phyloP scores from a whole-genome alignment of 345 rosid species.

The Conringia planisiliqua region DNA sequence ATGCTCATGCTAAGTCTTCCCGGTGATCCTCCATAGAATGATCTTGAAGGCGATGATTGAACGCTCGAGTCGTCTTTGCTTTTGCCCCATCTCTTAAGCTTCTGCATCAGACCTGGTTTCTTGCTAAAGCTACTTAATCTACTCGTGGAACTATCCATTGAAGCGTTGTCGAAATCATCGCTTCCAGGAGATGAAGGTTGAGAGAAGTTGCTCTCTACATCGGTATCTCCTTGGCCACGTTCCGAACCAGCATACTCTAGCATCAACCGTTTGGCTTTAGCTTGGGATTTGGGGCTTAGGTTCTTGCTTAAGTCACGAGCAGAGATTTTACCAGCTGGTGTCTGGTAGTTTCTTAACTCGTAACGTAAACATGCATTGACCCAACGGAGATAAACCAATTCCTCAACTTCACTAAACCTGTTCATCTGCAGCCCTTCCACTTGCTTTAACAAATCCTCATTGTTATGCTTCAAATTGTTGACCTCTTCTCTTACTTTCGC shows the following conservation, averaged over 20 bases:
- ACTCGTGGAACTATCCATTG: conserved; percentile 77
- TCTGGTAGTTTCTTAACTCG: conserved; percentile 86
- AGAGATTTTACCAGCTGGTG: conserved; percentile 77
- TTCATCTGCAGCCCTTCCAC: conserved; percentile 98
- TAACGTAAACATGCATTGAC: conserved; percentile 94
- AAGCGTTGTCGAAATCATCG: conserved; percentile 83
- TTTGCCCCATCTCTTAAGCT: conserved; percentile 87
- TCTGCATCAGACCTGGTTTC: conserved; percentile 70
- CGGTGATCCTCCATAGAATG: conserved; percentile 71
- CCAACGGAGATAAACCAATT: conserved; percentile 98
- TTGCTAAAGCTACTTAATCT: conserved; percentile 73
- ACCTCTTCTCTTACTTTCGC: conserved; percentile 79
- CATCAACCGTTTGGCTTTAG: conserved; percentile 78
- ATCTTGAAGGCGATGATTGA: conserved; percentile 70
- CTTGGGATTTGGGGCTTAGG: conserved; percentile 85
- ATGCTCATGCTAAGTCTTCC: conserved; percentile 63
- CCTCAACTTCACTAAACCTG: conserved; percentile 97
- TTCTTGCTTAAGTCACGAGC: conserved; percentile 93
- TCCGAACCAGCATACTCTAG: conserved; percentile 92
- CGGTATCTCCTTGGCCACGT: conserved; percentile 94
- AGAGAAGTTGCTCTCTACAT: conserved; percentile 79
- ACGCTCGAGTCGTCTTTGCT: conserved; percentile 81
- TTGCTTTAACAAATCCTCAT: conserved; percentile 89
- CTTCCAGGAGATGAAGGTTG: conserved; percentile 95
- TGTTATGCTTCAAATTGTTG: conserved; percentile 65